Conservation (phyloP, 116 monocot genomes). For the Papilionanthe hybrid region DNA sequence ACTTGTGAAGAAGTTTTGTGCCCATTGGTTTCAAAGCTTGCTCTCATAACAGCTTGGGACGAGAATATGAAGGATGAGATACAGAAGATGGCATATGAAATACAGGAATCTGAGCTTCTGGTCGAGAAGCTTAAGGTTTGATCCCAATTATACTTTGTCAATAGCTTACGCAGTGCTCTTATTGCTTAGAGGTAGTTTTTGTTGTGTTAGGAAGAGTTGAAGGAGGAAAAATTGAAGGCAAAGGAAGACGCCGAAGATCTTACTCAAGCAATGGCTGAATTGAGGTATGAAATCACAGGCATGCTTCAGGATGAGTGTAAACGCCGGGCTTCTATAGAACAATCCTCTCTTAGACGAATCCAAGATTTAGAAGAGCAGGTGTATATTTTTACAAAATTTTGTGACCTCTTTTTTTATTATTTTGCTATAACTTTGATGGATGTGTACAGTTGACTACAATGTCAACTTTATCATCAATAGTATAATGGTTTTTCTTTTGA, state of each 20-base stretch:
- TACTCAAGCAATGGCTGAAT: slow-evolving; percentile 91
- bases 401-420: background rate
- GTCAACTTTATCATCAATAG: background rate
- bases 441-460: background rate
- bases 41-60: slow-evolving; percentile 27
- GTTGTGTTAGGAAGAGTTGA: slow-evolving; percentile 61
- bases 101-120: slow-evolving; percentile 55
- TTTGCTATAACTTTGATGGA: background rate
- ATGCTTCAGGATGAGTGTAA: slow-evolving; percentile 93
- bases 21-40: slow-evolving; percentile 44
- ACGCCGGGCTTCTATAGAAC: slow-evolving; percentile 73
- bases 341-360: slow-evolving; percentile 65
- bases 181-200: background rate
- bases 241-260: slow-evolving; percentile 94
- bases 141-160: slow-evolving; percentile 7
- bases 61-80: slow-evolving; percentile 37
- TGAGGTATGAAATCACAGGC: slow-evolving; percentile 78
- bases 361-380: slow-evolving; percentile 79
- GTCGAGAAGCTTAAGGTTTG: slow-evolving; percentile 70
- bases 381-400: background rate
- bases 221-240: slow-evolving; percentile 68
- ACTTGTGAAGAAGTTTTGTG: slow-evolving; percentile 33
- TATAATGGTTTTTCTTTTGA: background rate
- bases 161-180: background rate
- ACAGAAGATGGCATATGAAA: slow-evolving; percentile 56